These are phyloP conservation scores for Didymella segeticola DNA, from an alignment of 2,329 filamentous ascomycete genomes.

Conservation along the genomic window DNA sequence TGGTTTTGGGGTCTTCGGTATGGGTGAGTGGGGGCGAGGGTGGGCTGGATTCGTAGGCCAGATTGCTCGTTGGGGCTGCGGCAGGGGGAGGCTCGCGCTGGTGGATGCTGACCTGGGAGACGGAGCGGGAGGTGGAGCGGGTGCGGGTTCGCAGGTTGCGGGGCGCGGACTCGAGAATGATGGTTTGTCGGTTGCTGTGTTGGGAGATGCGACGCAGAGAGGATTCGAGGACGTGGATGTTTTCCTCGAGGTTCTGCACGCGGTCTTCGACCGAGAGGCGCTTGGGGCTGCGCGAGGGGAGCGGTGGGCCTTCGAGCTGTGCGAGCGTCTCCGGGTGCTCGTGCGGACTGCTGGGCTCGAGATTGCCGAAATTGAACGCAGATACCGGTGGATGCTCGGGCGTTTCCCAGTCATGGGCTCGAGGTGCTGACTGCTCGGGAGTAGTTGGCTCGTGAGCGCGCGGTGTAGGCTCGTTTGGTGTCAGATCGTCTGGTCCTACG, in stretches of 20 bases:
- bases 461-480: slow-evolving; percentile 17
- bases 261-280: slow-evolving; percentile 45
- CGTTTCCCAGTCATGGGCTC: slow-evolving; percentile 16
- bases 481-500: slow-evolving; percentile 27
- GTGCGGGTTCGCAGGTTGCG: slow-evolving; percentile 42
- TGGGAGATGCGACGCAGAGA: slow-evolving; percentile 43
- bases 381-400: slow-evolving; percentile 32
- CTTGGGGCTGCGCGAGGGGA: slow-evolving; percentile 21
- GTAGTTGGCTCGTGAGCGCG: slow-evolving; percentile 15
- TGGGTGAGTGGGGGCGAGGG: slow-evolving; percentile 10
- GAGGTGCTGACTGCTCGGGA: slow-evolving; percentile 13
- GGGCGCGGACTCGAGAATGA: slow-evolving; percentile 48
- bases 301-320: slow-evolving; percentile 19
- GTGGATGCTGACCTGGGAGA: slow-evolving; percentile 17
- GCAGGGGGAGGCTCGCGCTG: slow-evolving; percentile 6
- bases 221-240: slow-evolving; percentile 37
- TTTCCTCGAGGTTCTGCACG: slow-evolving; percentile 41
- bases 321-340: slow-evolving; percentile 9
- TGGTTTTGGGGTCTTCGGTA: slow-evolving; percentile 4
- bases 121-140: slow-evolving; percentile 34
- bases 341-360: slow-evolving; percentile 29
- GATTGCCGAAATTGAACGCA: slow-evolving; percentile 48
- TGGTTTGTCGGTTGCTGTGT: slow-evolving; percentile 46
- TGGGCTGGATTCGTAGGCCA: slow-evolving; percentile 9
- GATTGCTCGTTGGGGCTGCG: slow-evolving; percentile 1